Evolutionary conservation across 345 rosid genomes (phyloP).

Genomic region (Eucalyptus coolabah): DNA sequence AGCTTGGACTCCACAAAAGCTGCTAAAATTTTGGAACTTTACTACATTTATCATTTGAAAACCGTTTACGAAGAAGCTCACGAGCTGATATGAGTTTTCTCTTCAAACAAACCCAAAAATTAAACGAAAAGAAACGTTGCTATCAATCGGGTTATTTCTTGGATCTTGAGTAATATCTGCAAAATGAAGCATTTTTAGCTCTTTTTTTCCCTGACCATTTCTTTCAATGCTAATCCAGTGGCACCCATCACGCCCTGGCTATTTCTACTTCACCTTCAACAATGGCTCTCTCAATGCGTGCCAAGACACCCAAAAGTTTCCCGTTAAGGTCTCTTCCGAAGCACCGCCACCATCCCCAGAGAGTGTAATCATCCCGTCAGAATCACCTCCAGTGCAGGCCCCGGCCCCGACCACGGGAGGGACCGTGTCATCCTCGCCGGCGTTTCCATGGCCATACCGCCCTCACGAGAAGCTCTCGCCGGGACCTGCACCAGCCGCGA

Average conservation of each 20-base stretch:
- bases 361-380: neutral
- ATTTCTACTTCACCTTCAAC: constrained; percentile 77
- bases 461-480: constrained; percentile 60
- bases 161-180: neutral
- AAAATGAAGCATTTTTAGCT: neutral
- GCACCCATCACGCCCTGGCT: constrained; percentile 84
- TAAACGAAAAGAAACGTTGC: neutral
- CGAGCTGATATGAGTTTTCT: neutral
- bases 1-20: neutral
- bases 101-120: neutral
- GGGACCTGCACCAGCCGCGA: constrained; percentile 37
- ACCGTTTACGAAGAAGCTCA: neutral
- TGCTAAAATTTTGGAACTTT: neutral
- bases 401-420: constrained; percentile 60
- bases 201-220: neutral
- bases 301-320: constrained; percentile 39
- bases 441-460: constrained; percentile 75
- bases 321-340: constrained; percentile 34
- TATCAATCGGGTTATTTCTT: neutral
- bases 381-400: constrained; percentile 8
- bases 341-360: constrained; percentile 9
- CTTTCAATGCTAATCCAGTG: constrained; percentile 27
- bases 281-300: constrained; percentile 54
- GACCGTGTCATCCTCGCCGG: constrained; percentile 51
- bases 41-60: neutral